Conservation (phyloP, 805 yeast species). For the Lachancea mirantina region DNA sequence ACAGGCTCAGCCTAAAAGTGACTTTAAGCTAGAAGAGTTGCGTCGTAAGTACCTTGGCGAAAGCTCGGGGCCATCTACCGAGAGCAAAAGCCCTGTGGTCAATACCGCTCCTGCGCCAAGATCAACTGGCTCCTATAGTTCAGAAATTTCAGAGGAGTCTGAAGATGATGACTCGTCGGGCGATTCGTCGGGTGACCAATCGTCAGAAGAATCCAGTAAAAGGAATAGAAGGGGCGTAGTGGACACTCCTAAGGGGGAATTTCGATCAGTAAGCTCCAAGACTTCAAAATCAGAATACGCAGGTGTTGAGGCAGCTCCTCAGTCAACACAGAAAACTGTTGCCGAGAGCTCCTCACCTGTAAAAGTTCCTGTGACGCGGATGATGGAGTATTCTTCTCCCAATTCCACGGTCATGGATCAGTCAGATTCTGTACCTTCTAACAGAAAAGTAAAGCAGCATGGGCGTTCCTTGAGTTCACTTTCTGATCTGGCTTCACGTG, state of each 20-base stretch:
- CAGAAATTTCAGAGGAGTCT: slow-evolving; percentile 33
- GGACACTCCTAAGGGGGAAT: slow-evolving; percentile 38
- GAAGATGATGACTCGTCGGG: slow-evolving; percentile 18
- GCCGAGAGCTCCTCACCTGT: slow-evolving; percentile 7
- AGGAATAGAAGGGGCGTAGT: slow-evolving; percentile 40
- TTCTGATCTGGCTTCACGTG: slow-evolving; percentile 54
- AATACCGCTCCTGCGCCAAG: too few relatives aligned
- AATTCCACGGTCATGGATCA: slow-evolving; percentile 2
- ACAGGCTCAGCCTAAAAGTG: slow-evolving; percentile 25
- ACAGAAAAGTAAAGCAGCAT: slow-evolving; percentile 17
- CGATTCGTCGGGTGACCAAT: slow-evolving; percentile 23
- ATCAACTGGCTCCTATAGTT: too few relatives aligned
- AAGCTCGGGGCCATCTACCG: too few relatives aligned
- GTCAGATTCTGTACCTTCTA: slow-evolving; percentile 1
- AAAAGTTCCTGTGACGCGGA: slow-evolving; percentile 12
- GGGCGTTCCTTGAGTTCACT: slow-evolving; percentile 44
- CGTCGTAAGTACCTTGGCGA: too few relatives aligned
- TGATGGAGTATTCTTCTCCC: slow-evolving; percentile 17
- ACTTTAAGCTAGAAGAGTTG: too few relatives aligned
- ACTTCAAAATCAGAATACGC: slow-evolving; percentile 13
- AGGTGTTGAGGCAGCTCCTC: slow-evolving; percentile 16
- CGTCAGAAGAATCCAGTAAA: slow-evolving; percentile 18
- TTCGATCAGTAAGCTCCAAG: slow-evolving; percentile 16
- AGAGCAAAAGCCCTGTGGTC: too few relatives aligned
- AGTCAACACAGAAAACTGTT: slow-evolving; percentile 17